phyloP scores from a whole-genome alignment of 2,329 filamentous ascomycete species.

The Hypoxylon rubiginosum region DNA sequence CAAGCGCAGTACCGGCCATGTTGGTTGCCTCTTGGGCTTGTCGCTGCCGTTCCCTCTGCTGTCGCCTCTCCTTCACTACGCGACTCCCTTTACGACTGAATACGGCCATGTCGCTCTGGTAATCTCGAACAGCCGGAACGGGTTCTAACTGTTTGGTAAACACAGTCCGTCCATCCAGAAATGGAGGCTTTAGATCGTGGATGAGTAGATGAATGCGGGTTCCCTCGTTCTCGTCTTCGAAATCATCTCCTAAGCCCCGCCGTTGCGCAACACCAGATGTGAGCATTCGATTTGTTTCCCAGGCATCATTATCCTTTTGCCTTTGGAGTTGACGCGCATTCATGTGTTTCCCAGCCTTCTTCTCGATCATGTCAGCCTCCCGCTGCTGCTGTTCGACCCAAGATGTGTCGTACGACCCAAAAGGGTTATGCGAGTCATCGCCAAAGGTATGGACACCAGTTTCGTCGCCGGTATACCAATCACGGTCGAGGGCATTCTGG shows the following conservation, averaged over 20 bases:
- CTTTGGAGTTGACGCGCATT: conserved; percentile 84
- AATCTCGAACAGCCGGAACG: conserved; percentile 90
- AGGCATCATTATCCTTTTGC: conserved; percentile 95
- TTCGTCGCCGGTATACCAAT: conserved; percentile 94
- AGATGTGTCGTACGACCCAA: conserved; percentile 80
- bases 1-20: conserved; percentile 89
- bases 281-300: conserved; percentile 99
- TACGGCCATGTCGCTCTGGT: conserved; percentile 98
- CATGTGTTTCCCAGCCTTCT: conserved; percentile 78
- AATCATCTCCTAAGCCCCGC: conserved; percentile 83
- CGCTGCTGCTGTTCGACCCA: conserved; percentile 78
- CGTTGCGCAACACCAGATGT: conserved; percentile 95
- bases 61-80: conserved; percentile 90
- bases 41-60: conserved; percentile 92
- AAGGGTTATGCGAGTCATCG: conserved; percentile 93
- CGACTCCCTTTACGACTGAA: conserved; percentile 96
- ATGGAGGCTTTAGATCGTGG: conserved; percentile 93
- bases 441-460: conserved; percentile 85
- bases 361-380: conserved; percentile 81
- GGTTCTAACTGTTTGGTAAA: conserved; percentile 98
- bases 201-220: conserved; percentile 91
- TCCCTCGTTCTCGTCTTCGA: conserved; percentile 90
- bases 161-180: conserved; percentile 92
- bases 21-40: conserved; percentile 97
- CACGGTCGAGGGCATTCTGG: conserved; percentile 82